These are phyloP conservation scores for Salvia rosmarinus DNA, from an alignment of 257 asterid genomes.

Conservation along the genomic window DNA sequence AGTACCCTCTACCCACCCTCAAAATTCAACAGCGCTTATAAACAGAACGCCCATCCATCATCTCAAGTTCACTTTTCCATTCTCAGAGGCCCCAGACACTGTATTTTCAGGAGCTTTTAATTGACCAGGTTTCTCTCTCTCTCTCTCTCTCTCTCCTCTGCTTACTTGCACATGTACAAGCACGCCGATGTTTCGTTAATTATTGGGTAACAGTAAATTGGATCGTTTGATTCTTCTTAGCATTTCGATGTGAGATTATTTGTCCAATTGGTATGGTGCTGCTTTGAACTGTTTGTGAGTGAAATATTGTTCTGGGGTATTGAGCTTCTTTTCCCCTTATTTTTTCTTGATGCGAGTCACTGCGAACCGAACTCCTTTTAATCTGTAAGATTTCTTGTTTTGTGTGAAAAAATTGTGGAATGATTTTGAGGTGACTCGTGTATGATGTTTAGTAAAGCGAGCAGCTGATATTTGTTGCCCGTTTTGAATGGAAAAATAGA, in stretches of 20 bases:
- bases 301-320: conserved; percentile 14
- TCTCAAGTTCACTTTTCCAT: conserved; percentile 37
- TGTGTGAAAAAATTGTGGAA: not conserved
- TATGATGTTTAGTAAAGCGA: conserved; percentile 25
- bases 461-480: conserved; percentile 4
- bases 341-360: conserved; percentile 26
- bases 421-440: conserved; percentile 8
- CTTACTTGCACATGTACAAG: conserved; percentile 18
- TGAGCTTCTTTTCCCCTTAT: not conserved
- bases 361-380: conserved; percentile 25
- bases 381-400: not conserved
- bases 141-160: conserved; percentile 5
- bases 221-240: conserved; percentile 35
- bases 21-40: conserved; percentile 42
- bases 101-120: conserved; percentile 33
- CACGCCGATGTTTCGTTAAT: conserved; percentile 10
- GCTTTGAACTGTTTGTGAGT: conserved; percentile 20
- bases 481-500: not conserved
- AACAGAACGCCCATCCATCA: conserved; percentile 36
- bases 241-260: not conserved
- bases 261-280: conserved; percentile 29
- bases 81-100: conserved; percentile 36
- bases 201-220: conserved; percentile 26
- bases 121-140: conserved; percentile 43
- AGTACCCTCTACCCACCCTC: conserved; percentile 40